Percentiles rank a stretch among this genome's conserved stretches.
phyloP scores from a whole-genome alignment of 202 grass and related monocot genomes.

The Panicum virgatum region DNA sequence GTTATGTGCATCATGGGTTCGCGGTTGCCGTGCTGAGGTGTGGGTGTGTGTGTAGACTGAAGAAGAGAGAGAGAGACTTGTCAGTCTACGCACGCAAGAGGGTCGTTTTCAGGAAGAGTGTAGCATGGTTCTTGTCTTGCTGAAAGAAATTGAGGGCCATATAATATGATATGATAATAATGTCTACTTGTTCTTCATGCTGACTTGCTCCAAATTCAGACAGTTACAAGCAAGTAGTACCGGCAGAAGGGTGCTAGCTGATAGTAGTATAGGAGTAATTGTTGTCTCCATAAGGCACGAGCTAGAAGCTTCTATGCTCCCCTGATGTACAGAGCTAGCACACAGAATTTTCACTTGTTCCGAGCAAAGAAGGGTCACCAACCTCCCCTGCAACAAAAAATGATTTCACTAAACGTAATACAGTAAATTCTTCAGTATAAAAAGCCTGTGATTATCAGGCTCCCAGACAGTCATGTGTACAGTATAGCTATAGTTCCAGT shows the following conservation, averaged over 20 bases:
- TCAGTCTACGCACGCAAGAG: conserved; percentile 30
- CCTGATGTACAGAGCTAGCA: not conserved
- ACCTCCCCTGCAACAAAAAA: not conserved
- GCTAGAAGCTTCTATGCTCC: not conserved
- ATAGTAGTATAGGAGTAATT: not conserved
- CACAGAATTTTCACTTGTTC: not conserved
- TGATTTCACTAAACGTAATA: not conserved
- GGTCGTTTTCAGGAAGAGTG: conserved; percentile 20
- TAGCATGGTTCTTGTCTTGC: conserved; percentile 45
- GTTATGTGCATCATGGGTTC: not conserved
- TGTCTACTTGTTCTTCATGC: not conserved
- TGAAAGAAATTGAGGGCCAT: conserved; percentile 16
- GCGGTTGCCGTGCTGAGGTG: conserved; percentile 18
- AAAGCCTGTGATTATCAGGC: not conserved
- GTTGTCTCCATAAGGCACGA: not conserved
- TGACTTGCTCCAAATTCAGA: conserved; percentile 33
- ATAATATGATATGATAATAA: not conserved
- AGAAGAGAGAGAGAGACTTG: conserved; percentile 23
- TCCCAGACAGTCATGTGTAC: not conserved
- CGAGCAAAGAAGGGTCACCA: not conserved
- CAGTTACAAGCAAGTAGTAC: not conserved
- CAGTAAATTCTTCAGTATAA: not conserved
- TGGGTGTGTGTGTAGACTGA: no score
- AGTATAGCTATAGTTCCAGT: not conserved
- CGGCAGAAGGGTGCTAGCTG: not conserved